Percentiles rank a stretch among this genome's conserved stretches.
These are phyloP conservation scores for Strobilomyces dryophilus DNA, from an alignment of 768 basidiomycete species.

Conservation along the genomic window DNA sequence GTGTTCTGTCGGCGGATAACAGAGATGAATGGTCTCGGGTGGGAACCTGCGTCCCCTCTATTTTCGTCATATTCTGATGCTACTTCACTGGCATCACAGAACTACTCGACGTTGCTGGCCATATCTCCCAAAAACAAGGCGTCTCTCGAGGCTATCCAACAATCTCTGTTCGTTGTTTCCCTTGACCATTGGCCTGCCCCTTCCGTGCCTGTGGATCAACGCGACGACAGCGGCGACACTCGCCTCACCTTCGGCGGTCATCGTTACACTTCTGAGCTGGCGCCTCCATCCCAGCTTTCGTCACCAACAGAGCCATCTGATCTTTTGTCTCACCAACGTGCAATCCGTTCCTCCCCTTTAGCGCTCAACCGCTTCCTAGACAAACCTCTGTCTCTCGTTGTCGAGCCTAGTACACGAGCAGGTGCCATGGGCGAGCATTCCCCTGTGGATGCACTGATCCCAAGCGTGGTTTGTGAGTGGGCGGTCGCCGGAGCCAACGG, in stretches of 20 bases:
- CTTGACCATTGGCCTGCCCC: constrained; percentile 67
- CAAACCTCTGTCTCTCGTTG: constrained; percentile 76
- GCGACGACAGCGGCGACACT: constrained; percentile 16
- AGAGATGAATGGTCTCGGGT: constrained; percentile 82
- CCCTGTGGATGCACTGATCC: constrained; percentile 85
- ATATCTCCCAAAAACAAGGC: constrained; percentile 61
- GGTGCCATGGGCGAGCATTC: constrained; percentile 91
- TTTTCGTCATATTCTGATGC: neutral
- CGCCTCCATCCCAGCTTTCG: constrained; percentile 6
- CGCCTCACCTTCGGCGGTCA: constrained; percentile 33
- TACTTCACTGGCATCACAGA: constrained; percentile 34
- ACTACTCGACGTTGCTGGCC: constrained; percentile 61
- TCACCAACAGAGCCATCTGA: constrained; percentile 16
- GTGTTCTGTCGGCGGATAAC: constrained; percentile 73
- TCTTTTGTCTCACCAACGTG: constrained; percentile 71
- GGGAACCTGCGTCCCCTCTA: constrained; percentile 16
- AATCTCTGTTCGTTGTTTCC: constrained; percentile 75
- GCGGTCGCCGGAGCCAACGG: constrained; percentile 43
- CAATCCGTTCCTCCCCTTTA: constrained; percentile 62
- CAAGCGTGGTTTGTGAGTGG: constrained; percentile 83
- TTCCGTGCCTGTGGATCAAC: constrained; percentile 20
- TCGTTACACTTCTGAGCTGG: constrained; percentile 2
- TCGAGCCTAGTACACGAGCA: constrained; percentile 81
- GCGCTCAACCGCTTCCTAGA: constrained; percentile 87
- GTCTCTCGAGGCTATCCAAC: constrained; percentile 60